Conservation (phyloP, 208 protist species). For the Acanthamoeba quina region DNA sequence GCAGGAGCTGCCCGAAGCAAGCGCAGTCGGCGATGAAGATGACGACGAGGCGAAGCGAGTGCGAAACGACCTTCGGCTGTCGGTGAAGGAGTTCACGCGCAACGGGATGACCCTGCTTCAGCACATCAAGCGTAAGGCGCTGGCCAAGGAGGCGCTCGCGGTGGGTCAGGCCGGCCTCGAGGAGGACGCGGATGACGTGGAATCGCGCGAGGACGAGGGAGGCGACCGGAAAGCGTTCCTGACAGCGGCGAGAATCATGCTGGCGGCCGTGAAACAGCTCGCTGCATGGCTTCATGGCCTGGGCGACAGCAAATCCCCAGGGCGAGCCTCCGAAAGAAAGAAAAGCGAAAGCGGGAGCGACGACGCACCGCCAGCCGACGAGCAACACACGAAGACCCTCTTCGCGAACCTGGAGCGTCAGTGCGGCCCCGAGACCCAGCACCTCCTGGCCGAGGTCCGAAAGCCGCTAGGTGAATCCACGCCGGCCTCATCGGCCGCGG, state of each 20-base stretch:
- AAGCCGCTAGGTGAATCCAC: background rate
- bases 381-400: background rate
- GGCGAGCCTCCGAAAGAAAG: background rate
- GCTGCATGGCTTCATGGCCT: background rate
- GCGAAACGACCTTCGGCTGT: background rate
- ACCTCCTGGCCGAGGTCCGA: background rate
- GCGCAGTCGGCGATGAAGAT: background rate
- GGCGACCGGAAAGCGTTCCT: background rate
- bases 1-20: background rate
- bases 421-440: background rate
- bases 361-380: background rate
- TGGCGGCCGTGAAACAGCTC: background rate
- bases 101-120: background rate
- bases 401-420: background rate
- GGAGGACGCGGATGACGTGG: background rate
- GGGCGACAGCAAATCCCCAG: too few relatives aligned
- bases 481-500: background rate
- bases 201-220: background rate
- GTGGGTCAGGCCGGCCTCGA: background rate
- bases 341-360: background rate
- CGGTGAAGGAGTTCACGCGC: slow-evolving; percentile 46
- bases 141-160: background rate
- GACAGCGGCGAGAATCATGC: background rate
- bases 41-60: background rate
- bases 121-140: slow-evolving; percentile 7